Percentiles rank a stretch among this genome's conserved stretches.
Evolutionary conservation across 352 stramenopile species (phyloP).

Genomic region (Aphanomyces stellatus): DNA sequence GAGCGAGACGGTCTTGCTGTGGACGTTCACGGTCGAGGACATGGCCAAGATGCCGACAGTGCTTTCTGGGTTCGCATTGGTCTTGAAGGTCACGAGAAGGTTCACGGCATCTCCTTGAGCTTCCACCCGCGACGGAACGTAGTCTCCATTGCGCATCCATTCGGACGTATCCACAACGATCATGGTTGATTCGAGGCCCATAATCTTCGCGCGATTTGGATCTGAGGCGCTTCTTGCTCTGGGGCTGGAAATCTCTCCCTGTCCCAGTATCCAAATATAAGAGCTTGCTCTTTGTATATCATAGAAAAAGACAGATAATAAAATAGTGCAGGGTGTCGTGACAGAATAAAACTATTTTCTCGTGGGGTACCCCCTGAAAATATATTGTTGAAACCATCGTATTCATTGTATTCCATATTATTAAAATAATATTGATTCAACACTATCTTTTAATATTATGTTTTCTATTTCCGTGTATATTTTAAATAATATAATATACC

Average conservation of each 20-base stretch:
- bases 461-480: not conserved
- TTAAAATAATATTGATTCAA: not conserved
- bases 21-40: constrained; percentile 36
- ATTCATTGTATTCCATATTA: not conserved
- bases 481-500: too few species aligned
- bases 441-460: too few species aligned
- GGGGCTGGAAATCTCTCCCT: constrained; percentile 2
- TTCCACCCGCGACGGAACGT: constrained; percentile 96
- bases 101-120: constrained; percentile 98
- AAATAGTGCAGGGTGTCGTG: not conserved
- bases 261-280: constrained; percentile 2
- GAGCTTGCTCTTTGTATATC: not conserved
- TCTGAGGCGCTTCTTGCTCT: not conserved
- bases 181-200: constrained; percentile 80
- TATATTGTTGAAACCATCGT: not conserved
- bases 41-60: constrained; percentile 97
- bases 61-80: constrained; percentile 96
- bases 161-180: constrained; percentile 96
- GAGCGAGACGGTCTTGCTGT: constrained; percentile 30
- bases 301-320: not conserved
- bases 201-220: constrained; percentile 20
- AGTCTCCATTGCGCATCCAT: constrained; percentile 99
- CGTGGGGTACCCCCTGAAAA: too few species aligned
- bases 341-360: too few species aligned
- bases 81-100: constrained; percentile 95